Evolutionary conservation across 2,329 filamentous ascomycete species (phyloP).

Genomic region (Hypoxylon rubiginosum): DNA sequence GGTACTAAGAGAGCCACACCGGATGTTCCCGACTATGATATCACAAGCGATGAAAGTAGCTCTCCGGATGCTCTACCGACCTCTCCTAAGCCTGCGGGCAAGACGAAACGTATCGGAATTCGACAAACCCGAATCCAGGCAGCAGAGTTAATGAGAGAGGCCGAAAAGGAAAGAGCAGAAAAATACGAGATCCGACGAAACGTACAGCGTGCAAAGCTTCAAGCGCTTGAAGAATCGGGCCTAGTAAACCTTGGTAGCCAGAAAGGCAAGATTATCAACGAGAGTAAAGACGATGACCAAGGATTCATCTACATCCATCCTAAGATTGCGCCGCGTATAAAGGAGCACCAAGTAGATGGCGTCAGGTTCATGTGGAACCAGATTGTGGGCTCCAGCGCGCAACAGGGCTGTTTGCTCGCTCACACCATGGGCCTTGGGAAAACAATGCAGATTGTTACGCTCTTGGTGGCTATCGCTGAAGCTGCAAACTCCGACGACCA

Average conservation of each 20-base stretch:
- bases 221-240: slow-evolving; percentile 60
- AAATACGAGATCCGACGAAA: slow-evolving; percentile 67
- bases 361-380: slow-evolving; percentile 93
- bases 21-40: slow-evolving; percentile 20
- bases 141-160: slow-evolving; percentile 67
- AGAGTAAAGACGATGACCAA: slow-evolving; percentile 71
- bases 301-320: slow-evolving; percentile 74
- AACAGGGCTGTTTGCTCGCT: slow-evolving; percentile 84
- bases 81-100: slow-evolving; percentile 45
- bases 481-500: slow-evolving; percentile 71
- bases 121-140: slow-evolving; percentile 47
- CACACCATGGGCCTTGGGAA: slow-evolving; percentile 95
- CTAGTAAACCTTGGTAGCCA: slow-evolving; percentile 56
- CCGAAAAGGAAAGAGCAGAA: slow-evolving; percentile 65
- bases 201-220: slow-evolving; percentile 57
- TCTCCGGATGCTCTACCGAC: slow-evolving; percentile 47
- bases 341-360: slow-evolving; percentile 84
- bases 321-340: slow-evolving; percentile 75
- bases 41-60: slow-evolving; percentile 27
- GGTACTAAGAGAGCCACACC: not conserved
- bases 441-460: slow-evolving; percentile 89
- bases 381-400: slow-evolving; percentile 70
- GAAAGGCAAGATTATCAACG: slow-evolving; percentile 74
- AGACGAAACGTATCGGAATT: slow-evolving; percentile 61
- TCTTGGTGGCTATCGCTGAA: slow-evolving; percentile 81